Conservation (phyloP, 2,329 filamentous ascomycete species). For the Ophiostoma piceae region DNA sequence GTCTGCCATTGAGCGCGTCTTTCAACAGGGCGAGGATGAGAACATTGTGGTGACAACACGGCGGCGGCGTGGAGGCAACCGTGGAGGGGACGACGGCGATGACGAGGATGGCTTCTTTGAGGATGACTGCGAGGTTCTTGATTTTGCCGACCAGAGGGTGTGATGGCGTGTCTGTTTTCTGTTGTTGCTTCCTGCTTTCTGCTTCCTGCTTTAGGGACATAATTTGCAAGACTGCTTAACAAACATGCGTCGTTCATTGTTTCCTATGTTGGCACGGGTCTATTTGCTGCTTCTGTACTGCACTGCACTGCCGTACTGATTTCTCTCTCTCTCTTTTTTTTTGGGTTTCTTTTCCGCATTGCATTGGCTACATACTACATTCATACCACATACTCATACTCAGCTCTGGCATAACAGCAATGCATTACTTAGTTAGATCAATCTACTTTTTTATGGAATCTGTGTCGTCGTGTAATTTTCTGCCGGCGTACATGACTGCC, state of each 20-base stretch:
- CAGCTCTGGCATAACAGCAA: conserved; percentile 11
- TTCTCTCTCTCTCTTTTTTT: not conserved
- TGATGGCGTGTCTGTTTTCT: conserved; percentile 38
- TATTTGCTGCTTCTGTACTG: not conserved
- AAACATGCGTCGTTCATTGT: not conserved
- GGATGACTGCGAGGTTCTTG: conserved; percentile 85
- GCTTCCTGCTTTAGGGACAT: not conserved
- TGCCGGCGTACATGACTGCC: not conserved
- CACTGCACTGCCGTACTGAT: not conserved
- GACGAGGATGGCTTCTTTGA: conserved; percentile 79
- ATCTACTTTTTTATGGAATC: no score
- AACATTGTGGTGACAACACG: conserved; percentile 82
- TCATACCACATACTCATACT: conserved; percentile 15
- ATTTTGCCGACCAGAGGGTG: conserved; percentile 71
- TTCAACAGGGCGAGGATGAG: conserved; percentile 52
- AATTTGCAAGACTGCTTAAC: conserved; percentile 10
- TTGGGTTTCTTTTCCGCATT: not conserved
- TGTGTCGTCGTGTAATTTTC: no score
- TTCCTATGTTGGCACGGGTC: not conserved
- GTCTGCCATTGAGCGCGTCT: conserved; percentile 59
- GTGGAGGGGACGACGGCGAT: conserved; percentile 31
- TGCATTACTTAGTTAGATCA: not conserved
- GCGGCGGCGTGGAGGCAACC: conserved; percentile 58
- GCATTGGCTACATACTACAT: conserved; percentile 8
- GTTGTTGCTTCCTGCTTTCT: conserved; percentile 1